Percentiles rank a stretch among this genome's conserved stretches.
Evolutionary conservation across 129 eudicot species (phyloP).

Genomic region (Kitagawia praeruptora): DNA sequence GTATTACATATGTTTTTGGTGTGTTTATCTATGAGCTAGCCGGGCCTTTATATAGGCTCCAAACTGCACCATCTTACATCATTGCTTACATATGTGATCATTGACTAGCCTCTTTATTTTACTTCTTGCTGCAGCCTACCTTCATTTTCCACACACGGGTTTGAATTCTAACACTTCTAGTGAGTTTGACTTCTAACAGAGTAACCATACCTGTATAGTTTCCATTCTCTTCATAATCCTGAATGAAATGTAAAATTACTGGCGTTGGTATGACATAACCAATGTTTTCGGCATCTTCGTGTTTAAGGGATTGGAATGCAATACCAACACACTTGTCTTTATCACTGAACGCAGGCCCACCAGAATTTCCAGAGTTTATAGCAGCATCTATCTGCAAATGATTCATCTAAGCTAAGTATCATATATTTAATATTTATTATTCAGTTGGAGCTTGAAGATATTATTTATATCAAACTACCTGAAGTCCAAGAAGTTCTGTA

Average conservation of each 20-base stretch:
- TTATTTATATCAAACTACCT: conserved; percentile 19
- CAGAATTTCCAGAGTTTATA: conserved; percentile 59
- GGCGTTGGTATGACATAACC: conserved; percentile 66
- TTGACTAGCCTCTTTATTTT: too few species aligned
- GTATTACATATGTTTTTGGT: too few species aligned
- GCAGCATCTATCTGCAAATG: conserved; percentile 59
- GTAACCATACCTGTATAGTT: conserved; percentile 41
- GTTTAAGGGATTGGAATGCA: conserved; percentile 63
- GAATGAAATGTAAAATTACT: conserved; percentile 46
- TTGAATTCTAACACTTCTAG: too few species aligned
- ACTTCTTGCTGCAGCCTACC: too few species aligned
- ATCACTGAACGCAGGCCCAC: conserved; percentile 58
- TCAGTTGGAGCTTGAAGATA: not conserved
- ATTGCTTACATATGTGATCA: too few species aligned
- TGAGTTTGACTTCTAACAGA: too few species aligned
- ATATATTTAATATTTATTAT: not conserved
- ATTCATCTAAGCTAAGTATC: conserved; percentile 8
- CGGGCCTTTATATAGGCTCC: too few species aligned
- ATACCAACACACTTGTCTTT: conserved; percentile 56
- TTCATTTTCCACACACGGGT: too few species aligned
- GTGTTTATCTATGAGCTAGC: too few species aligned
- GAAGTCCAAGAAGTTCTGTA: conserved; percentile 63
- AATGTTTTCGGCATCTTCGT: conserved; percentile 58
- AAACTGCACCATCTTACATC: too few species aligned
- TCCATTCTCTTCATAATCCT: conserved; percentile 54